Evolutionary conservation across 129 eudicot genomes (phyloP), one percentile per base, ranked within the genome.

Genomic region (Centella asiatica): DNA sequence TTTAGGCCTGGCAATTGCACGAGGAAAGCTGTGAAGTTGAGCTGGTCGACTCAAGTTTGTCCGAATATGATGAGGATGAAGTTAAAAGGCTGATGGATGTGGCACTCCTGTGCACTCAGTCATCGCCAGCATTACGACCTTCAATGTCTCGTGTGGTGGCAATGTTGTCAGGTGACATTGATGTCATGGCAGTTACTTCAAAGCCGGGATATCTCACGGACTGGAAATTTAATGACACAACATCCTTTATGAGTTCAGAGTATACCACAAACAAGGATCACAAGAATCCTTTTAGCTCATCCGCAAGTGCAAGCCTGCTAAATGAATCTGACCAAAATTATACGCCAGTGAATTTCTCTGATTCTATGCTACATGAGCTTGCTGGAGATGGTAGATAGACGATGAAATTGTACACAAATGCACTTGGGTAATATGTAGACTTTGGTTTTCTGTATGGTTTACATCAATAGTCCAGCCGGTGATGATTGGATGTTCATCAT

Each of bases 131-230:
- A 9, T 49, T 61, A 42, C 66, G 97, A 11, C 97, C 97, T 42
- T 64, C 93, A 62, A 89, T 89, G 97, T 89, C 97, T 2, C 92
- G 93, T 12, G 95, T 74, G 27, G 77, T 89, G 66, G 93, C 86
- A 6, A 86, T 89, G 97, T 73, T 85, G 48, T 54, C 81, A 46
- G 95, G 95, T 39, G 93, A 89, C 28, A 24, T 66, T 12, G 89
- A 89, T 68, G 84, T 77, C 9, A 57, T 74, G 5, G 24, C 60
- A 8, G 79, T 62, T 19, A 71, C 74, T 49, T 67, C 83, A 13
- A 82, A 74, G 32, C 97, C 97, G 0, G 82, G 69, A 8, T 89
- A 89, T 67, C 65, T 85, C 25, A 76, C 79, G 0, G 84, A 73
- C 15, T 89, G 88, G 79, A 78, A 76, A 5, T 83, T 85, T 52